Base-by-base conservation (phyloP, 495 filamentous ascomycete genomes). In the Penicillium macrosclerotiorum region DNA sequence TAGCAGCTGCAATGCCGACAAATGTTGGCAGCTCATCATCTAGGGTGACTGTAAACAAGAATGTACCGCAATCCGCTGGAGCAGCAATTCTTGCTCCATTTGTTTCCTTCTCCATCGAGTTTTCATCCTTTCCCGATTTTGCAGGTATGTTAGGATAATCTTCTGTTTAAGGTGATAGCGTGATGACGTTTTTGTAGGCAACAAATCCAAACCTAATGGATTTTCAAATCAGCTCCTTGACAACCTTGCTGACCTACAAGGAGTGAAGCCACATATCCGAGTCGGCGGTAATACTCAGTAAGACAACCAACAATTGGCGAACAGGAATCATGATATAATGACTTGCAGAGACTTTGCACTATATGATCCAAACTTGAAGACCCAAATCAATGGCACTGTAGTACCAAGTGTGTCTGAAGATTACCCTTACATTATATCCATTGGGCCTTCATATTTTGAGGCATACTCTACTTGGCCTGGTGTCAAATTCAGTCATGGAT, bases 391-490 rank as follows among this genome's bases (percentile, higher is more conserved):
- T 41, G 82, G 79, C 29, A 84, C 72, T 1, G 51, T 73, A 24
- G 71, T 80, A 33, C 67, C 67, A 0, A 54, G 54, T 1, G 65
- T 72, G 8, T 82, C 80, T 0, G 18, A 59, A 0, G 83, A 87
- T 60, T 85, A 84, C 42, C 83, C 82, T 5, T 76, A 73, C 7
- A 80, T 73, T 5, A 65, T 86, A 22, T 73, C 68, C 42, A 82
- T 85, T 33, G 84, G 84, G 0, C 77, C 76, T 0, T 74, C 76
- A 1, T 86, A 67, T 56, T 88, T 86, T 49, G 82, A 87, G 42
- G 84, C 82, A 0, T 87, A 85, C 57, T 47, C 42, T 12, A 81
- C 81, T 2, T 84, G 70, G 71, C 74, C 77, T 5, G 62, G 68
- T 37, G 71, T 73, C 33, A 77, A 76, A 42, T 87, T 77, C 62